phyloP scores from a whole-genome alignment of 2,329 filamentous ascomycete genomes.

The Acarospora socialis region DNA sequence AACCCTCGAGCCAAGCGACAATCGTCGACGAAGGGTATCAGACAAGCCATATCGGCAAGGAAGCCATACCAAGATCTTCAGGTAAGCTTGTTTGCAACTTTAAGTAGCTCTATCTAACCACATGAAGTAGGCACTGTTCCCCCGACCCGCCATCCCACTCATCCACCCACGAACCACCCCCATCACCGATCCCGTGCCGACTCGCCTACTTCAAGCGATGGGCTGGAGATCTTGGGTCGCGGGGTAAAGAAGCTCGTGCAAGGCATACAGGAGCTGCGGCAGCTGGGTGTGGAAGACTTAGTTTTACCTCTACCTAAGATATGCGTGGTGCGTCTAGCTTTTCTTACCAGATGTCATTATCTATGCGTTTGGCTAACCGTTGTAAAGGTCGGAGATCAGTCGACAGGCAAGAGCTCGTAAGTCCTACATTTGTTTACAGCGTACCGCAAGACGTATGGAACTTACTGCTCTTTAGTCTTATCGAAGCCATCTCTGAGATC shows the following conservation, averaged over 20 bases:
- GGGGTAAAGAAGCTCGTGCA: conserved; percentile 24
- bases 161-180: not conserved
- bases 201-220: not conserved
- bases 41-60: no score
- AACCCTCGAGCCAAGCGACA: not conserved
- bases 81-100: not conserved
- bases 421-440: no score
- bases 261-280: conserved; percentile 45
- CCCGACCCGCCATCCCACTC: no score
- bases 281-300: conserved; percentile 57
- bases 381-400: conserved; percentile 81
- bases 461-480: conserved; percentile 13
- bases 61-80: not conserved
- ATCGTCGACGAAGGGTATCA: not conserved
- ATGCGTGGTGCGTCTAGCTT: no score
- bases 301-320: conserved; percentile 58
- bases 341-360: no score
- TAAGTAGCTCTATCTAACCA: no score
- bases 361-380: no score
- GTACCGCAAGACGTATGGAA: no score
- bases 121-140: no score
- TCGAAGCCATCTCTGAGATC: no score
- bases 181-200: not conserved
- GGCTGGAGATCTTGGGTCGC: conserved; percentile 12
- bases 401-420: conserved; percentile 71